A percentile compares a stretch with the other conserved stretches of the same genome.
These are phyloP conservation scores for Gynandropsis gynandra DNA, from an alignment of 345 rosid species.

Conservation along the genomic window DNA sequence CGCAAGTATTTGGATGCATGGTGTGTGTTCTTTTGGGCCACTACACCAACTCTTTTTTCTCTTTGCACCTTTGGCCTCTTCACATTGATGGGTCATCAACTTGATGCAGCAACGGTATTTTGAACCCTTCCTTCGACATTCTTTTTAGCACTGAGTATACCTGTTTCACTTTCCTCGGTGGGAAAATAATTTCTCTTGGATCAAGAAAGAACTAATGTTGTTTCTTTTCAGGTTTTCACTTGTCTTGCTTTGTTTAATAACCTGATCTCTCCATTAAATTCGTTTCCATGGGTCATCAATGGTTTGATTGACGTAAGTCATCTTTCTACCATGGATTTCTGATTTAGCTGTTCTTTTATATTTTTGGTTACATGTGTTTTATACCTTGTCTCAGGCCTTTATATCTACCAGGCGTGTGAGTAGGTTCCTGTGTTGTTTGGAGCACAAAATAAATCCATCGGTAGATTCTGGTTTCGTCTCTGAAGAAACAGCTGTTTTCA, in stretches of 20 bases:
- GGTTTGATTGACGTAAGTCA: conserved; percentile 86
- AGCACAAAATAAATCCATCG: conserved; percentile 29
- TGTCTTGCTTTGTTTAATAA: conserved; percentile 85
- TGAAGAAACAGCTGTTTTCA: conserved; percentile 42
- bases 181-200: neutral
- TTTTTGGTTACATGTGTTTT: conserved; percentile 8
- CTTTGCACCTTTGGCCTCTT: conserved; percentile 77
- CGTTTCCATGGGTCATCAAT: conserved; percentile 96
- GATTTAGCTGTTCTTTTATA: conserved; percentile 1
- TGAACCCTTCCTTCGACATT: conserved; percentile 2
- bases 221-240: conserved; percentile 69
- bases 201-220: neutral
- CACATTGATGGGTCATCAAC: conserved; percentile 83
- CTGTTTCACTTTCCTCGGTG: neutral
- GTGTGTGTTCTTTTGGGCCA: conserved; percentile 99
- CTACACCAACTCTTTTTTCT: conserved; percentile 91
- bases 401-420: conserved; percentile 77
- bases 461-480: conserved; percentile 27
- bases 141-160: neutral
- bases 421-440: conserved; percentile 67
- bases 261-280: conserved; percentile 86
- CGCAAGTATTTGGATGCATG: conserved; percentile 94
- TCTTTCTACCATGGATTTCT: conserved; percentile 14
- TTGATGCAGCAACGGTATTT: conserved; percentile 85
- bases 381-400: conserved; percentile 46